Evolutionary conservation across 805 yeast genomes (phyloP), one percentile per base, ranked within the genome.

Genomic region (Schwanniomyces occidentalis): DNA sequence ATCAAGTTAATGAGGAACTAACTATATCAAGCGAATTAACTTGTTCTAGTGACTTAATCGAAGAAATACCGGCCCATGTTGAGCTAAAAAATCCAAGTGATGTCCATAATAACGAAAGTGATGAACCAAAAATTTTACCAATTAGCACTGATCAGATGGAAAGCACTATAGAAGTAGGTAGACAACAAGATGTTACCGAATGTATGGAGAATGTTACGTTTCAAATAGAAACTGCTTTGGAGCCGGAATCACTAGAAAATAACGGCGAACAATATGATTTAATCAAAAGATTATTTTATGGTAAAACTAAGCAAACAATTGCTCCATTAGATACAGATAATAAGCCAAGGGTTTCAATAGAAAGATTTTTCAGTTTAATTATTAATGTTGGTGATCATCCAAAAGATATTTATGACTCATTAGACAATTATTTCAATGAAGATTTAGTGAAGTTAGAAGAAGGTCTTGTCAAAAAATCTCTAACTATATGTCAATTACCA

Each of bases 161-260:
- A 38, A 76, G 81, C 48, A 81, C 93, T 0, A 68, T 82, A 34
- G 90, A 86, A 52, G 69, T 82, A 51, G 95, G 96, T 2, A 71
- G 95, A 45, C 99, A 93, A 56, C 99, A 93, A 57, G 99, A 93
- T 65, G 98, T 93, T 13, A 89, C 97, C 0, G 99, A 93, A 56
- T 91, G 98, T 58, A 89, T 91, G 51, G 95, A 90, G 36, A 93
- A 93, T 56, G 97, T 93, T 6, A 69, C 90, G 9, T 85, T 83
- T 44, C 98, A 91, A 56, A 65, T 93, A 23, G 97, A 91, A 54
- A 86, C 95, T 16, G 95, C 96, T 0, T 71, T 85, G 38, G 79
- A 74, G 32, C 95, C 96, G 0, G 69, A 69, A 10, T 57, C 58
- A 1, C 52, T 82, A 30, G 95, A 85, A 32, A 58, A 56, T 4